Percentiles rank a stretch among this genome's conserved stretches.
phyloP scores from a whole-genome alignment of 2,329 filamentous ascomycete species.

The Ophiostoma piceae region DNA sequence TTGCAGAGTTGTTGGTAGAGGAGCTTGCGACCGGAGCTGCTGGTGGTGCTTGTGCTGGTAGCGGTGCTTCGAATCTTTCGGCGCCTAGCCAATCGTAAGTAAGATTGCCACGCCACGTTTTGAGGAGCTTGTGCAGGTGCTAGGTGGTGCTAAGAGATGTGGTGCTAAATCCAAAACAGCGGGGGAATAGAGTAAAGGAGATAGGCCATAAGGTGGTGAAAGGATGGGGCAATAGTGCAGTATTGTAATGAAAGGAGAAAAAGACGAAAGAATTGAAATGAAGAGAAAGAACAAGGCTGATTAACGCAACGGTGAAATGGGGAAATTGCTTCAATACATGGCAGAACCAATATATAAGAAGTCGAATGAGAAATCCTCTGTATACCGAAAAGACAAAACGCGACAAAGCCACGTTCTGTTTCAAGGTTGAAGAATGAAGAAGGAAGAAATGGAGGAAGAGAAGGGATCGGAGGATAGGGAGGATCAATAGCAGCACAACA shows the following conservation, averaged over 20 bases:
- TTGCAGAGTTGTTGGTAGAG: not conserved
- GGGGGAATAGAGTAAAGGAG: not conserved
- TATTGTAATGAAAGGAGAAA: not conserved
- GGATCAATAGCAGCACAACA: not conserved
- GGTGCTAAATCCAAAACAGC: constrained; percentile 17
- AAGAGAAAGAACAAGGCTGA: not conserved
- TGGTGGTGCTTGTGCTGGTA: not conserved
- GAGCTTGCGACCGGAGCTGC: not conserved
- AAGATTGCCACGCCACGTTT: constrained; percentile 9
- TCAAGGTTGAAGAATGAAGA: not conserved
- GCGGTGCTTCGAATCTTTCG: constrained; percentile 15
- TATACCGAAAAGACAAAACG: not conserved
- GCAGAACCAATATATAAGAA: constrained; percentile 8
- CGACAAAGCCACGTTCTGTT: constrained; percentile 1
- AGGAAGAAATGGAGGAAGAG: not conserved
- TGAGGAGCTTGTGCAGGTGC: not conserved
- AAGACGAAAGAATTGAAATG: not conserved
- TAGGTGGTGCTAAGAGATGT: not conserved
- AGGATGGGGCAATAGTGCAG: not conserved
- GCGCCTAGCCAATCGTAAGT: constrained; percentile 16
- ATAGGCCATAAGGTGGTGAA: not conserved
- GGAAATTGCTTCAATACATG: not conserved
- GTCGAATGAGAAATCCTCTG: not conserved
- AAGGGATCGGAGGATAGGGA: not conserved
- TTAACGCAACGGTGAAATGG: not conserved